Evolutionary conservation across 345 rosid species (phyloP).

Genomic region (Populus euphratica): DNA sequence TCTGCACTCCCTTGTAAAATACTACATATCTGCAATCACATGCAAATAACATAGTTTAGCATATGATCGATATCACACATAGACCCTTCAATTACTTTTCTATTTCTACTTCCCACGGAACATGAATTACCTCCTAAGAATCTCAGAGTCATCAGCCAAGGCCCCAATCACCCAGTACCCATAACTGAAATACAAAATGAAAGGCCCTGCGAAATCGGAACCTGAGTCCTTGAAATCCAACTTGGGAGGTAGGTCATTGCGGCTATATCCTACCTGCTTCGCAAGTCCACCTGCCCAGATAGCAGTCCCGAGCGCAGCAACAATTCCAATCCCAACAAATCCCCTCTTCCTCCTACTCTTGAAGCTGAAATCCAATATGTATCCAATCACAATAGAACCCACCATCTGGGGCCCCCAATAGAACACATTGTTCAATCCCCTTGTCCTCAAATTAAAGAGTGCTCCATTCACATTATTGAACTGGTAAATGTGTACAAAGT

Average conservation of each 20-base stretch:
- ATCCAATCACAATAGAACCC: slow-evolving; percentile 69
- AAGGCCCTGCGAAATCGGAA: slow-evolving; percentile 58
- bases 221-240: slow-evolving; percentile 78
- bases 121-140: slow-evolving; percentile 56
- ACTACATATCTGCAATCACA: slow-evolving; percentile 59
- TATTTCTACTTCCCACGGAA: neutral
- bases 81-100: neutral
- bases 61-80: too few species aligned
- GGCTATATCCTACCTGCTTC: slow-evolving; percentile 53
- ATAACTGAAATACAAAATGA: slow-evolving; percentile 64
- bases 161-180: slow-evolving; percentile 92
- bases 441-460: slow-evolving; percentile 66
- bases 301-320: slow-evolving; percentile 54
- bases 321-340: slow-evolving; percentile 38
- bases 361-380: slow-evolving; percentile 72
- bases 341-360: slow-evolving; percentile 40
- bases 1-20: slow-evolving; percentile 86
- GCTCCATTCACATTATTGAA: slow-evolving; percentile 65
- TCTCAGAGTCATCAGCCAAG: slow-evolving; percentile 74
- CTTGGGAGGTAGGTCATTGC: slow-evolving; percentile 29
- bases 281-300: slow-evolving; percentile 89
- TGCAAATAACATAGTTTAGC: neutral
- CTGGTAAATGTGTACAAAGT: slow-evolving; percentile 78
- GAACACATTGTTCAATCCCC: slow-evolving; percentile 83
- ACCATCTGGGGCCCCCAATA: slow-evolving; percentile 94